Evolutionary conservation across 306 rosid genomes (phyloP).

Genomic region (Potentilla sterilis): DNA sequence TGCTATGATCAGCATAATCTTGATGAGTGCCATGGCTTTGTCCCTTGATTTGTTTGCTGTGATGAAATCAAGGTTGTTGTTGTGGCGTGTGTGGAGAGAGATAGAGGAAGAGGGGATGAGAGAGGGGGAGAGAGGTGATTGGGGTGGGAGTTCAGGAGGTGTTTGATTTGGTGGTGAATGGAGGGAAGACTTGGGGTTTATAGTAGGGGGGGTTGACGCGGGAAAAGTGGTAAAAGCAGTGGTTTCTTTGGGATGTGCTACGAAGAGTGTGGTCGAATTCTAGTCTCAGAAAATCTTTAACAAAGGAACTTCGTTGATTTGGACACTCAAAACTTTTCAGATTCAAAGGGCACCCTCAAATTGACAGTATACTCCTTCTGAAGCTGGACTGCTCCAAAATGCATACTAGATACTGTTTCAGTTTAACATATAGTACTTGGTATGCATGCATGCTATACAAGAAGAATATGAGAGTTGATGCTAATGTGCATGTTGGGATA

Average conservation of each 20-base stretch:
- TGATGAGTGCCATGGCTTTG: constrained; percentile 66
- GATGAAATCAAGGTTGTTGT: neutral
- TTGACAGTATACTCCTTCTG: neutral
- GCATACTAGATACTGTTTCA: neutral
- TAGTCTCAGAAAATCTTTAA: constrained; percentile 16
- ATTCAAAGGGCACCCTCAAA: neutral
- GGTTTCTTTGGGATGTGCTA: constrained; percentile 29
- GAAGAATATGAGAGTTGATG: too few relatives aligned
- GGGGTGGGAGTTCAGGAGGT: constrained; percentile 11
- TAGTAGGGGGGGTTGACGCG: constrained; percentile 67
- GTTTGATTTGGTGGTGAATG: constrained; percentile 22
- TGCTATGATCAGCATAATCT: constrained; percentile 49
- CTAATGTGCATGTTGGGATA: too few relatives aligned
- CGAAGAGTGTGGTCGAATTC: constrained; percentile 54
- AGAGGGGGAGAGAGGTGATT: neutral
- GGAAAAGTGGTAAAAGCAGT: constrained; percentile 53
- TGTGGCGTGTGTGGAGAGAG: neutral
- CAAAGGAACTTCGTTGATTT: constrained; percentile 32
- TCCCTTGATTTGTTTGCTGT: constrained; percentile 9
- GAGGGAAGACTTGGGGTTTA: constrained; percentile 45
- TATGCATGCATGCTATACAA: too few relatives aligned
- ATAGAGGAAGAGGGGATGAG: neutral
- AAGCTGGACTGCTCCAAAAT: neutral
- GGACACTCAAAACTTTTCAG: constrained; percentile 14
- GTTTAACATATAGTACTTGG: neutral